Evolutionary conservation across 2,329 filamentous ascomycete species (phyloP).

Genomic region (Fusarium protoensiforme): DNA sequence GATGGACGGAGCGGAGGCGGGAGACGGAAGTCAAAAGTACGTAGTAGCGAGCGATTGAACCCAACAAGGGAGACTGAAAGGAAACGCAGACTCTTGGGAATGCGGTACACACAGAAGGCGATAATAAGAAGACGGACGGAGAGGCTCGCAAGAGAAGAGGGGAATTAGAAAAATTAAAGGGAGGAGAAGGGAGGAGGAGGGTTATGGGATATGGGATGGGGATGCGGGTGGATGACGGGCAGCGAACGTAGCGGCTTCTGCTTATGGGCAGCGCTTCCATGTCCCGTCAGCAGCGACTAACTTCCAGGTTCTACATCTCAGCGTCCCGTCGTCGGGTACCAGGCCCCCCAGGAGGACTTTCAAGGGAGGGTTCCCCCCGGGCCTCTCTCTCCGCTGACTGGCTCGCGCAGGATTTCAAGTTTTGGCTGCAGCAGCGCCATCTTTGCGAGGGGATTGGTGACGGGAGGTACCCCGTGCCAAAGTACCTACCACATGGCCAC

Average conservation of each 20-base stretch:
- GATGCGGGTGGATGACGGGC: background rate
- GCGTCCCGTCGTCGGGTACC: background rate
- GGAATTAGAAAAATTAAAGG: background rate
- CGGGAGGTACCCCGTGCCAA: background rate
- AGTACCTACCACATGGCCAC: constrained; percentile 21
- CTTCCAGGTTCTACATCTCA: background rate
- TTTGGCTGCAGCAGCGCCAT: background rate
- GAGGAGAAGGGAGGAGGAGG: constrained; percentile 21
- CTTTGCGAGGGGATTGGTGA: no score
- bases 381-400: background rate
- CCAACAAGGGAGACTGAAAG: constrained; percentile 27
- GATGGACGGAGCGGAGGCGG: constrained; percentile 11
- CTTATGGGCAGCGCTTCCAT: background rate
- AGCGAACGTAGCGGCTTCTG: background rate
- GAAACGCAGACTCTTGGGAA: constrained; percentile 12
- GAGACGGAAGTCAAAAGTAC: constrained; percentile 17
- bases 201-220: constrained; percentile 6
- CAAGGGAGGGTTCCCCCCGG: background rate
- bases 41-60: constrained; percentile 37
- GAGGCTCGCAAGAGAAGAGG: constrained; percentile 5
- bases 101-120: constrained; percentile 7
- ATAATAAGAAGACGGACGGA: background rate
- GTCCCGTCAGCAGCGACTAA: background rate
- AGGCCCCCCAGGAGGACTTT: background rate
- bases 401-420: background rate